A percentile compares a stretch with the other conserved stretches of the same genome.
These are phyloP conservation scores for Epicoccum nigrum DNA, from an alignment of 2,329 filamentous ascomycete genomes.

Conservation along the genomic window DNA sequence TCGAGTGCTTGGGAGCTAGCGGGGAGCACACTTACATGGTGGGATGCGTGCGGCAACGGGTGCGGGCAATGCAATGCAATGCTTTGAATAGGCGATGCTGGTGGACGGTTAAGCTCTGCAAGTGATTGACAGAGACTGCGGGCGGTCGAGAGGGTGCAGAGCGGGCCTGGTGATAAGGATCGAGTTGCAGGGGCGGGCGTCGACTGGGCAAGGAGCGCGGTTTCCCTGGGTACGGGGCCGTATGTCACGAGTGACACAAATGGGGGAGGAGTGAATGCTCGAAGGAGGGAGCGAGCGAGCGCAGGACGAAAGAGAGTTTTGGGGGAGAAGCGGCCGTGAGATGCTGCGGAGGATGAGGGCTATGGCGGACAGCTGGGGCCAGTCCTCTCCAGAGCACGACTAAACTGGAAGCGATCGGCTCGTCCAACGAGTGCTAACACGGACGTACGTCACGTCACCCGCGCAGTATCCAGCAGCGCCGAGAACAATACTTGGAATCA, in stretches of 20 bases:
- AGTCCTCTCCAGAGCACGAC: constrained; percentile 1
- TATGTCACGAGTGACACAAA: constrained; percentile 35
- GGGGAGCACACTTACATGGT: constrained; percentile 37
- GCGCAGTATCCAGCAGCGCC: constrained; percentile 25
- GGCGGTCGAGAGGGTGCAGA: constrained; percentile 21
- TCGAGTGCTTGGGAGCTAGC: constrained; percentile 34
- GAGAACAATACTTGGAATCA: constrained; percentile 12
- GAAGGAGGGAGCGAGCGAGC: constrained; percentile 48
- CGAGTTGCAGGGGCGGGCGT: constrained; percentile 41
- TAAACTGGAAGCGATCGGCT: constrained; percentile 34
- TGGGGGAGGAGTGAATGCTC: constrained; percentile 43
- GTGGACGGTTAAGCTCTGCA: constrained; percentile 33
- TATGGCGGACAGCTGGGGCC: constrained; percentile 28
- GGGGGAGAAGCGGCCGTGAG: constrained; percentile 22
- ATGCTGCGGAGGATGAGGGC: constrained; percentile 25
- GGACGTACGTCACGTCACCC: constrained; percentile 35
- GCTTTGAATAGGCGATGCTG: constrained; percentile 39
- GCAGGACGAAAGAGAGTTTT: constrained; percentile 30
- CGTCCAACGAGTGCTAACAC: constrained; percentile 30
- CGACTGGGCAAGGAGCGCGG: constrained; percentile 46
- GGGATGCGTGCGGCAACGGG: constrained; percentile 25
- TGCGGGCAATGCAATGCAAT: constrained; percentile 35
- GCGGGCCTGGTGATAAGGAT: constrained; percentile 43
- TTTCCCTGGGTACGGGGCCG: constrained; percentile 44
- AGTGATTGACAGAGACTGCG: constrained; percentile 34